Evolutionary conservation across 1,139 yeast species (phyloP).

Genomic region (Candida sanyaensis): DNA sequence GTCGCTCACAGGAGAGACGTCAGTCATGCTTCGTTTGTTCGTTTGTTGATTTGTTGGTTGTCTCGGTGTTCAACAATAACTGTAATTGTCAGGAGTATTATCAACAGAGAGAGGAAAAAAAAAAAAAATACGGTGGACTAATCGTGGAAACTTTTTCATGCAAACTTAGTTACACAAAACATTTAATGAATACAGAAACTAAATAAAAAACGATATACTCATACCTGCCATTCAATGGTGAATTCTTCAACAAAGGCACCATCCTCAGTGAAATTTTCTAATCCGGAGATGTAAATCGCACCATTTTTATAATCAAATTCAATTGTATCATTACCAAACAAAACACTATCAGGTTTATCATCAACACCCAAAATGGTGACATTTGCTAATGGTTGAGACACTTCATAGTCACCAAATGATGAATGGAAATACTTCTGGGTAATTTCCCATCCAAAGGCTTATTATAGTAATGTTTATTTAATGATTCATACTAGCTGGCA

Average conservation of each 20-base stretch:
- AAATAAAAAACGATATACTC: neutral
- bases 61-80: too few relatives aligned
- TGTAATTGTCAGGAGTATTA: neutral
- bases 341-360: conserved; percentile 19
- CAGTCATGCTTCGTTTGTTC: conserved; percentile 18
- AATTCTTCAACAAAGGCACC: conserved; percentile 20
- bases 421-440: too few relatives aligned
- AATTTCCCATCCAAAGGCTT: too few relatives aligned
- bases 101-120: neutral
- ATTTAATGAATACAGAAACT: neutral
- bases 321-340: conserved; percentile 17
- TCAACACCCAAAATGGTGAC: conserved; percentile 27
- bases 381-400: conserved; percentile 23
- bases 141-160: too few relatives aligned
- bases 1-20: conserved; percentile 26
- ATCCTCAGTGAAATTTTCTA: conserved; percentile 15
- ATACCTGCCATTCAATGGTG: conserved; percentile 15
- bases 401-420: conserved; percentile 20
- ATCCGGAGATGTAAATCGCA: conserved; percentile 19
- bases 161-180: neutral
- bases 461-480: too few relatives aligned
- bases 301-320: conserved; percentile 15
- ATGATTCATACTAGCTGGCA: too few relatives aligned
- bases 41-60: neutral
- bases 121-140: neutral